Evolutionary conservation across 192 early-diverging fungal species (phyloP).

Genomic region (Coemansia sp.): DNA sequence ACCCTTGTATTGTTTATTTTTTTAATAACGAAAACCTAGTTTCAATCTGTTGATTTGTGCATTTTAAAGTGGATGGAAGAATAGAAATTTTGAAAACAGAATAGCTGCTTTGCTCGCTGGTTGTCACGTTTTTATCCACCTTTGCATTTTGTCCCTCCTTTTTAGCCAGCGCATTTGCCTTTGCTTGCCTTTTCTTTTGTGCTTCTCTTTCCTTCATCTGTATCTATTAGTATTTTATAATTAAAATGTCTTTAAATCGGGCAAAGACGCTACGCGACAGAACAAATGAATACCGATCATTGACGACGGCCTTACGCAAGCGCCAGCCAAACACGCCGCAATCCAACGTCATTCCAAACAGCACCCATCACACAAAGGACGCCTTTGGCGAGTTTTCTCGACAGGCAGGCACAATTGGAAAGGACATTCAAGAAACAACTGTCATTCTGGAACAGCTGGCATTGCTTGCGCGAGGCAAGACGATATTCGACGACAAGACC

Average conservation of each 20-base stretch:
- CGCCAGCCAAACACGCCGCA: conserved; percentile 31
- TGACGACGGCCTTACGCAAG: conserved; percentile 70
- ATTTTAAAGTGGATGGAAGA: no score
- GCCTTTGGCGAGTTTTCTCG: conserved; percentile 76
- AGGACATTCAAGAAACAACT: conserved; percentile 84
- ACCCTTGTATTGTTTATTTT: neutral
- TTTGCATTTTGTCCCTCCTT: conserved; percentile 3
- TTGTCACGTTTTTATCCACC: no score
- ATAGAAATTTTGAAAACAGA: no score
- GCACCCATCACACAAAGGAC: conserved; percentile 29
- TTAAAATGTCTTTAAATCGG: conserved; percentile 24
- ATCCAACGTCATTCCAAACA: conserved; percentile 21
- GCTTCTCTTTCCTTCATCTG: conserved; percentile 4
- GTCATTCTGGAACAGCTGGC: conserved; percentile 84
- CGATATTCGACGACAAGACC: conserved; percentile 96
- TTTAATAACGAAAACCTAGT: neutral
- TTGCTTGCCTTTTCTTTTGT: neutral
- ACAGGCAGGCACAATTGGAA: conserved; percentile 79
- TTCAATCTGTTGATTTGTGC: no score
- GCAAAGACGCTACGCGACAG: conserved; percentile 59
- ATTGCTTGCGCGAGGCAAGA: conserved; percentile 88
- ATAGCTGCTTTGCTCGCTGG: no score
- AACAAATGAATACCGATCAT: conserved; percentile 86
- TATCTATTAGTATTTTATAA: neutral
- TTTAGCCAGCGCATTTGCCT: neutral